phyloP scores from a whole-genome alignment of 768 basidiomycete species.

The Psilocybe cyanescens region DNA sequence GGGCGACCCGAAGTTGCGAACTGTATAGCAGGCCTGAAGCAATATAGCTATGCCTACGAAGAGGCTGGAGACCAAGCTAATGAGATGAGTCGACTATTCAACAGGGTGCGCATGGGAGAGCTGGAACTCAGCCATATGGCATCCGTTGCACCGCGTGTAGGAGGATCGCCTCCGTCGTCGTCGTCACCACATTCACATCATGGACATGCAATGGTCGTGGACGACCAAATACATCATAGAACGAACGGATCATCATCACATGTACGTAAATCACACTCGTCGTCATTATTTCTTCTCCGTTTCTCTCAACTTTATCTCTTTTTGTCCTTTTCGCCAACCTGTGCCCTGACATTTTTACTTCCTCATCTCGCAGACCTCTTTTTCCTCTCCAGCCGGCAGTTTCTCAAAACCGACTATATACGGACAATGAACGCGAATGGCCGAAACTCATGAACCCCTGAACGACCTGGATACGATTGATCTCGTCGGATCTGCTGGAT shows the following conservation, averaged over 20 bases:
- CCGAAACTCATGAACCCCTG: background rate
- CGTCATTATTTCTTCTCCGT: background rate
- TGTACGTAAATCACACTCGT: conserved; percentile 21
- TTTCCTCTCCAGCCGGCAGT: conserved; percentile 20
- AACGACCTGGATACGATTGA: conserved; percentile 1
- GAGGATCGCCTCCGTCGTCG: conserved; percentile 26
- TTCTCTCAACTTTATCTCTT: background rate
- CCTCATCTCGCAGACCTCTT: conserved; percentile 12
- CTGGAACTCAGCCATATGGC: conserved; percentile 54
- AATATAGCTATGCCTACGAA: conserved; percentile 88
- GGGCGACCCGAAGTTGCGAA: conserved; percentile 82
- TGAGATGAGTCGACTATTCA: conserved; percentile 63
- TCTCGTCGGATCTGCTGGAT: background rate
- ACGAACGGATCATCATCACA: conserved; percentile 24
- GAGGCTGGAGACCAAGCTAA: conserved; percentile 80
- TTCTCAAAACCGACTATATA: conserved; percentile 29
- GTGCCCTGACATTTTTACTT: background rate
- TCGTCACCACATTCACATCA: conserved; percentile 21
- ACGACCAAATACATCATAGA: conserved; percentile 25
- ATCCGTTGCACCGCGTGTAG: conserved; percentile 38
- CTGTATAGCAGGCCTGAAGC: conserved; percentile 85
- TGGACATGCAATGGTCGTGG: conserved; percentile 32
- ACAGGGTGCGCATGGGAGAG: conserved; percentile 44
- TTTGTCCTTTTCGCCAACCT: background rate
- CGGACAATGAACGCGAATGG: conserved; percentile 22